Conservation (phyloP, 2,329 filamentous ascomycete genomes). For the Hymenotorrendiella dingleyae region DNA sequence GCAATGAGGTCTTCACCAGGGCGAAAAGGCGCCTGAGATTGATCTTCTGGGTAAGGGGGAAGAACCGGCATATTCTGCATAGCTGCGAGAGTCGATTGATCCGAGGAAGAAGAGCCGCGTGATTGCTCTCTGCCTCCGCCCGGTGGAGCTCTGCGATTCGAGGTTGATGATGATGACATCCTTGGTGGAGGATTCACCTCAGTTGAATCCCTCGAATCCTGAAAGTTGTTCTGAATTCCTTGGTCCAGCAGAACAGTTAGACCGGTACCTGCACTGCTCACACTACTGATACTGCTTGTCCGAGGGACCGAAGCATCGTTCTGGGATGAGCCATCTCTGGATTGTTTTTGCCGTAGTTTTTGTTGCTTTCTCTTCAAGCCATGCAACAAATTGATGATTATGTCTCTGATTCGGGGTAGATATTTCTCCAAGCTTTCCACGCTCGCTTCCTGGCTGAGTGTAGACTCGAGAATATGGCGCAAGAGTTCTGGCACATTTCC, state of each 20-base stretch:
- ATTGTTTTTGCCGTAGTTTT: constrained; percentile 63
- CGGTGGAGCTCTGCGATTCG: constrained; percentile 22
- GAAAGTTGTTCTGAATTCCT: constrained; percentile 33
- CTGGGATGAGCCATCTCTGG: constrained; percentile 37
- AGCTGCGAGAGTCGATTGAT: constrained; percentile 58
- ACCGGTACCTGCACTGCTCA: constrained; percentile 51
- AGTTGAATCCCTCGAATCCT: constrained; percentile 23
- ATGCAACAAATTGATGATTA: constrained; percentile 95
- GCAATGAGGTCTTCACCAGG: constrained; percentile 42
- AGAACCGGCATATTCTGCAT: constrained; percentile 73
- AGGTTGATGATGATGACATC: constrained; percentile 32
- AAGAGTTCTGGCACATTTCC: constrained; percentile 92
- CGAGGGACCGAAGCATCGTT: constrained; percentile 25
- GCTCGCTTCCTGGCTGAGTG: constrained; percentile 92
- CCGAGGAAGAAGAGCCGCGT: constrained; percentile 45
- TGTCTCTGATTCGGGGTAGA: constrained; percentile 89
- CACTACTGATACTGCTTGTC: constrained; percentile 53
- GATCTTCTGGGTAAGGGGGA: constrained; percentile 63
- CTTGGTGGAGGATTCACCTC: constrained; percentile 40
- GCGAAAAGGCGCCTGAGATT: constrained; percentile 45
- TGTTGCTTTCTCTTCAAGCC: constrained; percentile 97
- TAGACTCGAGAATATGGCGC: constrained; percentile 87
- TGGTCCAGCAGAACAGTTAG: constrained; percentile 56
- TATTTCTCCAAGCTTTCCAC: constrained; percentile 91
- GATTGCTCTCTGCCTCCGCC: constrained; percentile 44